A percentile compares a stretch with the other conserved stretches of the same genome.
phyloP scores from a whole-genome alignment of 257 asterid genomes.

The Nicotiana sylvestris region DNA sequence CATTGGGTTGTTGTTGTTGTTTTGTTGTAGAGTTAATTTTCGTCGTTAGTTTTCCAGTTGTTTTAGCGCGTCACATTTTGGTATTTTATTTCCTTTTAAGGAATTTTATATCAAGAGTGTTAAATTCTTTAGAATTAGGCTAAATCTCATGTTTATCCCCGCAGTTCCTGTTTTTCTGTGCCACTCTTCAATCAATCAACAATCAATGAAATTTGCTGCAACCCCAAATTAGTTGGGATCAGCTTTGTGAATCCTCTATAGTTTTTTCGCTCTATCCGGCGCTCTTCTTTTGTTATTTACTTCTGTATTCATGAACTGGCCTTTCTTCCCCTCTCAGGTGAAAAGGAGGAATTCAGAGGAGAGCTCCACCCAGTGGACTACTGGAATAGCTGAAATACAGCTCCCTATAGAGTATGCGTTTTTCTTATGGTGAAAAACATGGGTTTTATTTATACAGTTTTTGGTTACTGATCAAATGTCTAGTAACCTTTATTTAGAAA shows the following conservation, averaged over 20 bases:
- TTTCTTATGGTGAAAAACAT: background rate
- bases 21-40: background rate
- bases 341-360: conserved; percentile 85
- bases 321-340: conserved; percentile 42
- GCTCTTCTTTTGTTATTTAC: background rate
- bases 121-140: background rate
- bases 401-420: conserved; percentile 87
- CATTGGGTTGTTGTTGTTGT: too few relatives aligned
- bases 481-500: background rate
- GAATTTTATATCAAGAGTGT: background rate
- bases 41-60: background rate
- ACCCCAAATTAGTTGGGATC: background rate
- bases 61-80: conserved; percentile 1
- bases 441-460: background rate
- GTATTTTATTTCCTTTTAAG: background rate
- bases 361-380: conserved; percentile 98
- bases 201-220: background rate
- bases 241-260: conserved; percentile 4
- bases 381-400: conserved; percentile 97
- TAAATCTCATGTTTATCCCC: background rate
- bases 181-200: background rate
- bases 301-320: background rate
- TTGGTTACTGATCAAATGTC: background rate
- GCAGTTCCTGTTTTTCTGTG: background rate
- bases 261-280: background rate